Percentiles rank a stretch among this genome's conserved stretches.
phyloP scores from a whole-genome alignment of 2,329 filamentous ascomycete genomes.

The Annulohypoxylon truncatum region DNA sequence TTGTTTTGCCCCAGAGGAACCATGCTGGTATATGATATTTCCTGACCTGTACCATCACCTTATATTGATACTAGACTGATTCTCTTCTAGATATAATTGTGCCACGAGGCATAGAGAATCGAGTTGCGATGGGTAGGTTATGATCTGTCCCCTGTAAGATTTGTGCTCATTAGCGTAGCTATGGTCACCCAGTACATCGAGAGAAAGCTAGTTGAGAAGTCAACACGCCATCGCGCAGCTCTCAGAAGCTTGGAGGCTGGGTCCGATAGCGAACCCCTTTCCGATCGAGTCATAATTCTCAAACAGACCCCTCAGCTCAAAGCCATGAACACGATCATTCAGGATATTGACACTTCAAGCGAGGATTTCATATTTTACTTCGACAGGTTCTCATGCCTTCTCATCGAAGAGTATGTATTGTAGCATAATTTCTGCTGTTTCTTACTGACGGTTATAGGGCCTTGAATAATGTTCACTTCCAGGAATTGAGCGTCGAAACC shows the following conservation, averaged over 20 bases:
- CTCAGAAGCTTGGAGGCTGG: constrained; percentile 80
- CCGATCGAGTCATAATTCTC: constrained; percentile 78
- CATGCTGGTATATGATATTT: constrained; percentile 71
- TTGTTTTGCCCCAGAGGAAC: constrained; percentile 89
- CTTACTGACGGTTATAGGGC: constrained; percentile 63
- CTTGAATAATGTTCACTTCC: constrained; percentile 80
- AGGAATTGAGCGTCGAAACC: constrained; percentile 72
- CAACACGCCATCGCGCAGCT: constrained; percentile 81
- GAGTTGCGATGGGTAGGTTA: constrained; percentile 81
- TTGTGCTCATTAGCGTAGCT: constrained; percentile 57
- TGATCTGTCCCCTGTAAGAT: not conserved
- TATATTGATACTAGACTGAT: constrained; percentile 9
- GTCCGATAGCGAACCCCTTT: constrained; percentile 77
- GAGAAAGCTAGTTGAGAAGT: constrained; percentile 87
- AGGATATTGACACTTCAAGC: constrained; percentile 79
- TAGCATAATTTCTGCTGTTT: not conserved
- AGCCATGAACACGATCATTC: constrained; percentile 91
- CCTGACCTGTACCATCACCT: constrained; percentile 3
- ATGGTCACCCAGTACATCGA: constrained; percentile 97
- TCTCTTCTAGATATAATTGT: constrained; percentile 81
- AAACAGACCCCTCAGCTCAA: constrained; percentile 82
- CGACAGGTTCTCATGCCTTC: constrained; percentile 84
- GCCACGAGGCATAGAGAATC: constrained; percentile 92
- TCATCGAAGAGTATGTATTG: constrained; percentile 77
- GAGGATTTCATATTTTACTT: constrained; percentile 99